These are phyloP conservation scores for Cystobasidiaceae sp. DNA, from an alignment of 1,284 basidiomycete species.

Conservation along the genomic window DNA sequence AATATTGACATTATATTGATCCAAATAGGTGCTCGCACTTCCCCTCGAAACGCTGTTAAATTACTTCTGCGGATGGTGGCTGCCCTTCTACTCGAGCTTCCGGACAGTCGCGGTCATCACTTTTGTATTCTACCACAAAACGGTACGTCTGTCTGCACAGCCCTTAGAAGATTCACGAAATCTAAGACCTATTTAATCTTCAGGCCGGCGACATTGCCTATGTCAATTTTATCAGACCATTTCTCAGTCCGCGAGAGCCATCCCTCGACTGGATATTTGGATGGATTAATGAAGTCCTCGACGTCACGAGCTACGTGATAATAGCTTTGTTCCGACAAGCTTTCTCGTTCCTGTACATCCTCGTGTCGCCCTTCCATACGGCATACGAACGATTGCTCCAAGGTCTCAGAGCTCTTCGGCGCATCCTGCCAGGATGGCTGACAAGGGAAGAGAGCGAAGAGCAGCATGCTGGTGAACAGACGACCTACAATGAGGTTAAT, in stretches of 20 bases:
- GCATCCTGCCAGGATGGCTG: background rate
- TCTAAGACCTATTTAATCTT: too few species aligned
- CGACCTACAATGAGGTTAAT: too few species aligned
- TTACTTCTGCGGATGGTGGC: conserved; percentile 8
- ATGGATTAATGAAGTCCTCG: conserved; percentile 17
- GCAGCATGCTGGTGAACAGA: too few species aligned
- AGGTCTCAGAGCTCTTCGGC: too few species aligned
- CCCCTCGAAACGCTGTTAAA: conserved; percentile 7
- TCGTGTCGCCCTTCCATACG: background rate
- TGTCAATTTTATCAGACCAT: background rate
- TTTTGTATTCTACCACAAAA: conserved; percentile 4
- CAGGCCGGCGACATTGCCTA: conserved; percentile 23
- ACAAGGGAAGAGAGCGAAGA: too few species aligned
- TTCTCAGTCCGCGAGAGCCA: conserved; percentile 16
- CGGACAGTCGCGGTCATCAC: background rate
- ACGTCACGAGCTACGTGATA: conserved; percentile 1
- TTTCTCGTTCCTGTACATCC: background rate
- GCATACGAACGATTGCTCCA: background rate
- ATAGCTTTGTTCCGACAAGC: background rate
- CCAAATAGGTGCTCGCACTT: background rate
- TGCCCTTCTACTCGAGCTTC: conserved; percentile 20
- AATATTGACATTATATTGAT: background rate
- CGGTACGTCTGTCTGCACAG: background rate
- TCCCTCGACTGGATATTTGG: conserved; percentile 18
- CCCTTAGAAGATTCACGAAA: background rate